Conservation (phyloP, 2,329 filamentous ascomycete genomes). For the Geosmithia putterillii region DNA sequence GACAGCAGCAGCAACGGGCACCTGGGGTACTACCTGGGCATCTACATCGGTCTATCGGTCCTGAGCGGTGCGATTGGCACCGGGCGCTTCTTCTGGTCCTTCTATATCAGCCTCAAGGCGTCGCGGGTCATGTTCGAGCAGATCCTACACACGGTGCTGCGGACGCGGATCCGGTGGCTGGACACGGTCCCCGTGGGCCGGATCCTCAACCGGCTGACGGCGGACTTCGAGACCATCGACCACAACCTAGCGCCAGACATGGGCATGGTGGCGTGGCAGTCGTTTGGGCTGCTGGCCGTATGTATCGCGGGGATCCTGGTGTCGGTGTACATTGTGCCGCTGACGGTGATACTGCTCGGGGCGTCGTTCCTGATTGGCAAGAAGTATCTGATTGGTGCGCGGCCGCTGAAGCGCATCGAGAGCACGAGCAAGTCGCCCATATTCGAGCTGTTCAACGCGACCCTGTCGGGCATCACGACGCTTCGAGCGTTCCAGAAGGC, state of each 20-base stretch:
- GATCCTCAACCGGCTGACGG: slow-evolving; percentile 66
- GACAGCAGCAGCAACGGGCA: slow-evolving; percentile 19
- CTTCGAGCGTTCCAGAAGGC: slow-evolving; percentile 65
- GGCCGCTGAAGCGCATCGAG: slow-evolving; percentile 67
- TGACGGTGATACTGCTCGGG: slow-evolving; percentile 45
- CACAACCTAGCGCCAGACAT: slow-evolving; percentile 52
- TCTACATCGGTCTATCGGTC: slow-evolving; percentile 53
- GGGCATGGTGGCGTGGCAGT: slow-evolving; percentile 44
- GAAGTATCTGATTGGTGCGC: slow-evolving; percentile 55
- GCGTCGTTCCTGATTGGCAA: slow-evolving; percentile 46
- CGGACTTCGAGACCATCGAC: slow-evolving; percentile 66
- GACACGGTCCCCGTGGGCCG: slow-evolving; percentile 70
- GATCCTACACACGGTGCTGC: slow-evolving; percentile 54
- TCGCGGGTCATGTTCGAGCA: slow-evolving; percentile 57
- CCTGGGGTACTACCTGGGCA: slow-evolving; percentile 50
- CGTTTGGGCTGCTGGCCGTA: slow-evolving; percentile 51
- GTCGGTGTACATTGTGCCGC: slow-evolving; percentile 51
- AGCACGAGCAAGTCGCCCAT: slow-evolving; percentile 67
- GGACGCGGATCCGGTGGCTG: slow-evolving; percentile 65
- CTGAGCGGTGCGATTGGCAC: slow-evolving; percentile 46
- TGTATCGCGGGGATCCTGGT: slow-evolving; percentile 56
- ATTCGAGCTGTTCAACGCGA: slow-evolving; percentile 67
- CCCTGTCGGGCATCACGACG: slow-evolving; percentile 59
- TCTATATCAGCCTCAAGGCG: slow-evolving; percentile 52
- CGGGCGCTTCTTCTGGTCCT: slow-evolving; percentile 50